Evolutionary conservation across 805 yeast species (phyloP), one percentile per base, ranked within the genome.

Genomic region (Candida succiphila): DNA sequence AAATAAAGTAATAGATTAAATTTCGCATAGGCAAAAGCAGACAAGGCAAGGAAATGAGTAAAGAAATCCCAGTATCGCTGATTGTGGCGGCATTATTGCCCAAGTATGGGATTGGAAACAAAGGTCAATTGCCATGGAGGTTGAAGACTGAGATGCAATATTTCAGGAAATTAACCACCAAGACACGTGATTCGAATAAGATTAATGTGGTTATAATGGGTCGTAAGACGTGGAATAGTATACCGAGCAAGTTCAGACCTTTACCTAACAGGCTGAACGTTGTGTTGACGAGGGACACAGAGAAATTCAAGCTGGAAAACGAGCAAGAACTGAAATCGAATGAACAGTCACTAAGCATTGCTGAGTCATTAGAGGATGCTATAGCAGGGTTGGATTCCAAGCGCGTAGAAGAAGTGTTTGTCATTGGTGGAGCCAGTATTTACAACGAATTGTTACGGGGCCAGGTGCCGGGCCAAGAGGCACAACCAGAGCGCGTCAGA

Each of bases 371-470:
- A 14, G 56, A 60, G 5, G 55, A 55, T 1, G 73, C 80, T 0
- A 39, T 75, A 7, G 40, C 49, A 0, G 37, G 43, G 10, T 39
- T 69, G n/a, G 42, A 49, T 9, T 20, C 39, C 30, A 40, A 46
- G 4, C 40, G 47, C 2, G 51, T 79, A 16, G 81, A 75, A 32
- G 71, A 72, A 31, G 65, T 92, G 1, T 92, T 77, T 49, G 69
- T 92, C 18, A 89, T 92, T 40, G 98, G 98, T 3, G 98, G 98
- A 1, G 92, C 88, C 1, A 88, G 88, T 51, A 63, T 92, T 7
- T 92, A 92, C 58, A 67, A 72, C 33, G n/a, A n/a, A n/a, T n/a
- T n/a, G n/a, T n/a, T n/a, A n/a, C n/a, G n/a, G n/a, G n/a, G n/a
- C n/a, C n/a, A n/a, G n/a, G n/a, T n/a, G n/a, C n/a, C n/a, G n/a